phyloP scores from a whole-genome alignment of 106 monocot genomes.

The Acorus calamus region DNA sequence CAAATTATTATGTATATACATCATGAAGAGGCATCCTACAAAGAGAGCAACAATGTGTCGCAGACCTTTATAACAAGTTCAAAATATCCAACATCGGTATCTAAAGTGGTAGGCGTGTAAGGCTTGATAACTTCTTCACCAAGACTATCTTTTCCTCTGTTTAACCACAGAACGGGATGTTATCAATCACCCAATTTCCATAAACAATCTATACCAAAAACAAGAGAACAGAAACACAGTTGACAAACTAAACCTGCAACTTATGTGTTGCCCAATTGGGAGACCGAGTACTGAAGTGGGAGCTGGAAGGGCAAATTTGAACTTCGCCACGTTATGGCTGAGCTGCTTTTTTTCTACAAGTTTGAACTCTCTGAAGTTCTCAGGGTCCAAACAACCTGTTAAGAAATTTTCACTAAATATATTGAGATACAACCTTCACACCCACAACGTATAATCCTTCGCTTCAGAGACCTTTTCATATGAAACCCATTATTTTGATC shows the following conservation, averaged over 20 bases:
- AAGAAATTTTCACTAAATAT: not conserved
- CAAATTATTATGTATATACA: too few species aligned
- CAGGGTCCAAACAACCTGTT: slow-evolving; percentile 80
- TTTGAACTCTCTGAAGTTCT: slow-evolving; percentile 81
- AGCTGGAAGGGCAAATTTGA: slow-evolving; percentile 63
- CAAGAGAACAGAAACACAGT: not conserved
- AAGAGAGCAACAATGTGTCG: too few species aligned
- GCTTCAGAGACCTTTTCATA: too few species aligned
- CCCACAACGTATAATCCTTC: too few species aligned
- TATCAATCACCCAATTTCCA: not conserved
- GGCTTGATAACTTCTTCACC: slow-evolving; percentile 97
- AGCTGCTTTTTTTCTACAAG: slow-evolving; percentile 76
- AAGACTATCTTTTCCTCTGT: slow-evolving; percentile 62
- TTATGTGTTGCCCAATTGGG: slow-evolving; percentile 97
- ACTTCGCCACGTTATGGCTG: slow-evolving; percentile 98
- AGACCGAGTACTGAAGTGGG: slow-evolving; percentile 78
- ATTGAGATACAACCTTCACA: too few species aligned
- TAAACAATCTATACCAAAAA: not conserved
- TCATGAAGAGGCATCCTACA: too few species aligned
- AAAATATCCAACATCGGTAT: slow-evolving; percentile 87
- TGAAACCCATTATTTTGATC: too few species aligned
- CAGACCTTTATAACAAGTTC: slow-evolving; percentile 96
- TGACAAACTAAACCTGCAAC: slow-evolving; percentile 62
- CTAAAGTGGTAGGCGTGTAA: slow-evolving; percentile 93
- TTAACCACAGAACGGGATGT: not conserved